Conservation (phyloP, 2,329 filamentous ascomycete species). For the Colletotrichum melonis region DNA sequence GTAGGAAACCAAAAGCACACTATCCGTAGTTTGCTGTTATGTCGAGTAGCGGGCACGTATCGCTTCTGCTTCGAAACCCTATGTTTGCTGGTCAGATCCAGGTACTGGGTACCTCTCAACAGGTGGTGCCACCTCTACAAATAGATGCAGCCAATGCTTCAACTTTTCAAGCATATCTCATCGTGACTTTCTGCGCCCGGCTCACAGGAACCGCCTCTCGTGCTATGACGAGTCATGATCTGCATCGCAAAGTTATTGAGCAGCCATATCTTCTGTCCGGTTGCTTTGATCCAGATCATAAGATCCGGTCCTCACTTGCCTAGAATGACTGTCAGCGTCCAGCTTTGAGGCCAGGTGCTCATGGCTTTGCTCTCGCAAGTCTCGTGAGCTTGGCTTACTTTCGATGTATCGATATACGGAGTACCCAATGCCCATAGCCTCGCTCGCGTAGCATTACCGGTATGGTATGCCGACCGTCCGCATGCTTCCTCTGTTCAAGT, state of each 20-base stretch:
- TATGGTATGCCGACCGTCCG: not conserved
- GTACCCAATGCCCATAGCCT: not conserved
- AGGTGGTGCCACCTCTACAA: not conserved
- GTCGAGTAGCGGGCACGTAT: not conserved
- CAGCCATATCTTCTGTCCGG: not conserved
- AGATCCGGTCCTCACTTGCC: not conserved
- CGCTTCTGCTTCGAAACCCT: not conserved
- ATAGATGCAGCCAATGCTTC: constrained; percentile 1
- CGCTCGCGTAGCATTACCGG: not conserved
- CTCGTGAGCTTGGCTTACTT: not conserved
- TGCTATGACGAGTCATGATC: constrained; percentile 32
- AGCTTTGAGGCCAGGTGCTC: not conserved
- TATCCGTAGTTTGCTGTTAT: not conserved
- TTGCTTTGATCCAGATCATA: not conserved
- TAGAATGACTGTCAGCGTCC: not conserved
- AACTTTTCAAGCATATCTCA: constrained; percentile 1
- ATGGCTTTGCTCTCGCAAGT: not conserved
- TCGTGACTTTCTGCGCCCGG: constrained; percentile 1
- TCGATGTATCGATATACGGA: not conserved
- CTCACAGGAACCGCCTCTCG: not conserved
- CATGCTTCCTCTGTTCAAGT: not conserved
- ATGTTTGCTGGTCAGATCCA: not conserved
- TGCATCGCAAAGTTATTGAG: constrained; percentile 11
- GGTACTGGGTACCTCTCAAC: not conserved
- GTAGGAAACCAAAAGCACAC: not conserved